These are phyloP conservation scores for Penicillium sp. DNA, from an alignment of 2,329 filamentous ascomycete genomes.

Conservation along the genomic window DNA sequence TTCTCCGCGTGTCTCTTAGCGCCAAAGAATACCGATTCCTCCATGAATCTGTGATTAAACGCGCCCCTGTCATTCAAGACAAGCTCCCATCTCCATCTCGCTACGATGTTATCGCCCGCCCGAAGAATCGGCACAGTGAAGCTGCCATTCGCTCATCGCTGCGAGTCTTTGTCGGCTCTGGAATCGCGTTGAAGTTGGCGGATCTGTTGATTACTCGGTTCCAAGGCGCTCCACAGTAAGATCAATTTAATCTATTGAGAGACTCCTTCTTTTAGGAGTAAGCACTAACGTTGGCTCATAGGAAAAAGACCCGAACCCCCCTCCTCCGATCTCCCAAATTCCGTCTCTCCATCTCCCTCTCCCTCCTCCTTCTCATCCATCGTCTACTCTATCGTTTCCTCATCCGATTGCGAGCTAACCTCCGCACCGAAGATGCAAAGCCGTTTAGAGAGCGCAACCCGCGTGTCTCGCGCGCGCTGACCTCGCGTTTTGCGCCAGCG, in stretches of 20 bases:
- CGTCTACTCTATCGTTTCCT: slow-evolving; percentile 89
- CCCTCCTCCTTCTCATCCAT: slow-evolving; percentile 82
- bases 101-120: slow-evolving; percentile 52
- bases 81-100: slow-evolving; percentile 50
- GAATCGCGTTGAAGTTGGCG: slow-evolving; percentile 62
- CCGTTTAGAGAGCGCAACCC: slow-evolving; percentile 84
- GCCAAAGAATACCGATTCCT: slow-evolving; percentile 81
- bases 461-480: slow-evolving; percentile 68
- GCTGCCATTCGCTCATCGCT: slow-evolving; percentile 68
- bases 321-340: slow-evolving; percentile 62
- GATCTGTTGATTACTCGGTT: slow-evolving; percentile 46
- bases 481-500: slow-evolving; percentile 79
- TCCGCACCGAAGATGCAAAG: slow-evolving; percentile 75
- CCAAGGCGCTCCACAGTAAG: slow-evolving; percentile 25
- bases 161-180: slow-evolving; percentile 66
- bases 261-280: background rate
- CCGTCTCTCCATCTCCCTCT: slow-evolving; percentile 77
- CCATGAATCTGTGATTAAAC: slow-evolving; percentile 77
- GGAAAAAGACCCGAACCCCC: slow-evolving; percentile 39
- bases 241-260: background rate
- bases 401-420: slow-evolving; percentile 69
- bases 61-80: slow-evolving; percentile 60
- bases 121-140: slow-evolving; percentile 65
- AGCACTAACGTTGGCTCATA: slow-evolving; percentile 12
- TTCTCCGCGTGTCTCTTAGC: slow-evolving; percentile 78